phyloP scores from a whole-genome alignment of 257 asterid species.

The Lantana camara region DNA sequence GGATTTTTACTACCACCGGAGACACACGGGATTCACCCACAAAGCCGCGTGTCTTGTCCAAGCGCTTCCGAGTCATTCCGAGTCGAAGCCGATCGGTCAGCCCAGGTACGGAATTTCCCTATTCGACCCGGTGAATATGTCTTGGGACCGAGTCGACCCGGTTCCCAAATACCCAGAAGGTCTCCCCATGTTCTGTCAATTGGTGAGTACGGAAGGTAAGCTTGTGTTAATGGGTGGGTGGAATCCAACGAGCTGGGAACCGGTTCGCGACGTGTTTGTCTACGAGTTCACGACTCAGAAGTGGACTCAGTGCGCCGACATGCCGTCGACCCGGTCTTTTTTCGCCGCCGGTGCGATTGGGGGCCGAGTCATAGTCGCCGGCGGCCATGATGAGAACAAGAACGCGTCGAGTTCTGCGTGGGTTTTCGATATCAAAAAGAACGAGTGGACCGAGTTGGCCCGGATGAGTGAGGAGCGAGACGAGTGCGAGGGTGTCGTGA shows the following conservation, averaged over 20 bases:
- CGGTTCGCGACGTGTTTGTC: constrained; percentile 65
- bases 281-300: constrained; percentile 66
- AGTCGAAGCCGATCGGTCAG: constrained; percentile 49
- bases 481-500: constrained; percentile 76
- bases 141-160: constrained; percentile 74
- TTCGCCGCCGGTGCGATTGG: constrained; percentile 69
- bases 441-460: constrained; percentile 67
- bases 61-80: constrained; percentile 48
- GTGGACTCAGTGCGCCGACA: constrained; percentile 70
- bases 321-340: constrained; percentile 79
- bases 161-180: constrained; percentile 66
- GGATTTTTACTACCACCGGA: constrained; percentile 73
- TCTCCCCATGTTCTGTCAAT: constrained; percentile 81
- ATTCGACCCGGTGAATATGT: constrained; percentile 50
- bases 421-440: constrained; percentile 39
- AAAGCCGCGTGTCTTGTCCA: constrained; percentile 73
- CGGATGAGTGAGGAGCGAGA: constrained; percentile 81
- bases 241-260: constrained; percentile 82
- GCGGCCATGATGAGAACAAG: constrained; percentile 91
- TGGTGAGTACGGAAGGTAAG: constrained; percentile 68
- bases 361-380: constrained; percentile 66
- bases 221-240: constrained; percentile 76
- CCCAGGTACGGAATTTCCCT: constrained; percentile 72
- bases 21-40: constrained; percentile 50
- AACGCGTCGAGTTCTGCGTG: constrained; percentile 72